These are phyloP conservation scores for Stenogyne calaminthoides DNA, from an alignment of 305 asterid genomes.

Conservation along the genomic window DNA sequence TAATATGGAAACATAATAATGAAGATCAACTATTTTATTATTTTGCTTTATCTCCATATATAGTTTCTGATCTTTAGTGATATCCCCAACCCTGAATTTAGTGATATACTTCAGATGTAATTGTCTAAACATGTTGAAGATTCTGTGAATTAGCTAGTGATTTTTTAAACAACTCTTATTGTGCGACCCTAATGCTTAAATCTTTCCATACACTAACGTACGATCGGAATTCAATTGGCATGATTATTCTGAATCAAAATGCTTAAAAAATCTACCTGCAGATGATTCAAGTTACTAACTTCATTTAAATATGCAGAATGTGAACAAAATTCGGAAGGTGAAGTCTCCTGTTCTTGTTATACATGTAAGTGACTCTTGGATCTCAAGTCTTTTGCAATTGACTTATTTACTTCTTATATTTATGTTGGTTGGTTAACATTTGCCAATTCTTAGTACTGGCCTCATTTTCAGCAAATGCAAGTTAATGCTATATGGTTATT, in stretches of 20 bases:
- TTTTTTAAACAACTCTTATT: neutral
- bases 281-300: constrained; percentile 29
- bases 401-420: constrained; percentile 7
- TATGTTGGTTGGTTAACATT: neutral
- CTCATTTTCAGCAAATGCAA: neutral
- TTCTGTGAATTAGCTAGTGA: neutral
- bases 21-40: neutral
- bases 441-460: neutral
- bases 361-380: constrained; percentile 73
- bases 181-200: neutral
- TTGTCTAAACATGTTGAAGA: neutral
- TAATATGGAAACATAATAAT: neutral
- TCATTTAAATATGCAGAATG: constrained; percentile 69
- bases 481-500: neutral
- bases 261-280: neutral
- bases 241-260: neutral
- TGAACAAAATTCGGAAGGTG: constrained; percentile 90
- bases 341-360: constrained; percentile 92
- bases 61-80: neutral
- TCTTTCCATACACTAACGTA: neutral
- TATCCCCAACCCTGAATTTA: neutral
- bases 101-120: constrained; percentile 5
- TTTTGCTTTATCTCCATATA: neutral
- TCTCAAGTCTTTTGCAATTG: constrained; percentile 9
- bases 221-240: neutral